A percentile compares a stretch with the other conserved stretches of the same genome.
Evolutionary conservation across 495 filamentous ascomycete genomes (phyloP).

Genomic region (Podospora fimiseda): DNA sequence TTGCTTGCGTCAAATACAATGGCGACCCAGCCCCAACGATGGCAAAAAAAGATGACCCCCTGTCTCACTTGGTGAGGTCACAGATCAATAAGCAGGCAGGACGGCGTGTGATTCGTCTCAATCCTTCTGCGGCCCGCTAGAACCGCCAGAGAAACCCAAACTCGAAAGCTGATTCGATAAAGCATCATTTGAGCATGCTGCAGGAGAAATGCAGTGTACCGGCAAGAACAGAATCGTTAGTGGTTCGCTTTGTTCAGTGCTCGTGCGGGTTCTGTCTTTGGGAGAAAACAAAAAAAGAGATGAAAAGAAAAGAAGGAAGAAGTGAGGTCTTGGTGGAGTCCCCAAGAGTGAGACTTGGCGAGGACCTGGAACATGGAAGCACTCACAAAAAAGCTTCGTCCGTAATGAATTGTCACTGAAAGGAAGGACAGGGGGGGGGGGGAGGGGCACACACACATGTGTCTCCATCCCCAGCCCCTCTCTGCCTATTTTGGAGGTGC

Average conservation of each 20-base stretch:
- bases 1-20: too few relatives aligned
- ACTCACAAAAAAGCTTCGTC: background rate
- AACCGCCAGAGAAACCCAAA: background rate
- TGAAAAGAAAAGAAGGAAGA: too few relatives aligned
- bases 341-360: background rate
- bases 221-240: too few relatives aligned
- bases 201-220: background rate
- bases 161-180: background rate
- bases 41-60: background rate
- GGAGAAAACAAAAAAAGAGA: too few relatives aligned
- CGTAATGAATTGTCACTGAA: background rate
- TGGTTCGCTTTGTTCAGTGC: too few relatives aligned
- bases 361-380: background rate
- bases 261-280: too few relatives aligned
- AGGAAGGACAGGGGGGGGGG: too few relatives aligned
- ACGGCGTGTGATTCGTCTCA: background rate
- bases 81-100: background rate
- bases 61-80: background rate
- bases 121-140: background rate
- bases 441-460: background rate
- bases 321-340: too few relatives aligned
- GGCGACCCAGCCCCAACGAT: background rate
- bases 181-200: too few relatives aligned
- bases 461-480: conserved; percentile 12
- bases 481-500: conserved; percentile 11